Evolutionary conservation across 176 grass and related monocot species (phyloP).

Genomic region (Musa beccarii): DNA sequence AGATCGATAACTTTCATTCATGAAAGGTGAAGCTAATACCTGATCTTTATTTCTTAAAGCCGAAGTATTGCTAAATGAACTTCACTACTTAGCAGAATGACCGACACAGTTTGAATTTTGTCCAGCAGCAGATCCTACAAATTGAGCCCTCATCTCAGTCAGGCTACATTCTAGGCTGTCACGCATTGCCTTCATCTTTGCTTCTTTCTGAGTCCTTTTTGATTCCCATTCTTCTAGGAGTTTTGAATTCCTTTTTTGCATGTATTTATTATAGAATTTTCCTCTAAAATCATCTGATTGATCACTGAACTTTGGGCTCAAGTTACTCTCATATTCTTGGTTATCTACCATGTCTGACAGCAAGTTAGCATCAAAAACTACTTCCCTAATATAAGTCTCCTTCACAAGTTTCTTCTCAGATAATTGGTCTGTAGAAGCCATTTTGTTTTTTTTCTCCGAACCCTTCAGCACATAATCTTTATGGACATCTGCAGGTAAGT

Average conservation of each 20-base stretch:
- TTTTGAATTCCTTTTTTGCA: conserved; percentile 81
- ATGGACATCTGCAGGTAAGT: conserved; percentile 38
- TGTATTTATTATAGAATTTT: conserved; percentile 93
- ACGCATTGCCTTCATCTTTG: conserved; percentile 76
- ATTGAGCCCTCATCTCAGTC: conserved; percentile 68
- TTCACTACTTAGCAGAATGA: conserved; percentile 34
- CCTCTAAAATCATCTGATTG: conserved; percentile 63
- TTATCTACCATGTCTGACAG: conserved; percentile 65
- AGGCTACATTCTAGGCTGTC: conserved; percentile 73
- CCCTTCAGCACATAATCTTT: conserved; percentile 37
- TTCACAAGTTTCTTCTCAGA: conserved; percentile 25
- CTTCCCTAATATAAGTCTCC: conserved; percentile 23
- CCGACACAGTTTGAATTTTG: conserved; percentile 28
- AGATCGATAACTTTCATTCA: too few species aligned
- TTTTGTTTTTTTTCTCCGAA: conserved; percentile 34
- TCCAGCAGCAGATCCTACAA: conserved; percentile 35
- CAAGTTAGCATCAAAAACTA: conserved; percentile 51
- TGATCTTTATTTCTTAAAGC: conserved; percentile 43
- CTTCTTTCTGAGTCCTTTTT: conserved; percentile 65
- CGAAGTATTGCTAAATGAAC: conserved; percentile 35
- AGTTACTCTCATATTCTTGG: conserved; percentile 32
- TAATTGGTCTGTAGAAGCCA: conserved; percentile 32
- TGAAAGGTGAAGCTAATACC: background rate
- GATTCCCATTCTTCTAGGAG: conserved; percentile 76
- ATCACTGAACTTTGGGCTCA: conserved; percentile 45